phyloP scores from a whole-genome alignment of 139 green algal genomes.

The Pleodorina starrii region DNA sequence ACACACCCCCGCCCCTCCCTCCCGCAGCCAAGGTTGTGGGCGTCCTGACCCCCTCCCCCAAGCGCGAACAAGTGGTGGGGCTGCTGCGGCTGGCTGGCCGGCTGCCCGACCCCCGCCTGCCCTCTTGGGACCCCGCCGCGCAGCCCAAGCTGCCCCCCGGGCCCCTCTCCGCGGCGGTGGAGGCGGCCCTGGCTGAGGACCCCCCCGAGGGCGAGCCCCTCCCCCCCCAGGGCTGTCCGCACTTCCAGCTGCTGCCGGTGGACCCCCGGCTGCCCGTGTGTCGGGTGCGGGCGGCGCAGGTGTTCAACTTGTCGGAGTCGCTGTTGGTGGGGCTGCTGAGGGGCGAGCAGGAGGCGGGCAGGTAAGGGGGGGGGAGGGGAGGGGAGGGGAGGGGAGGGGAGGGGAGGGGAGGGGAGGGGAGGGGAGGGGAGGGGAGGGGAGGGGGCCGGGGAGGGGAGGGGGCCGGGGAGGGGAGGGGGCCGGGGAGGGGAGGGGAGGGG shows the following conservation, averaged over 20 bases:
- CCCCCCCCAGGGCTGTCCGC: slow-evolving; percentile 18
- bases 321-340: slow-evolving; percentile 53
- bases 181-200: neutral
- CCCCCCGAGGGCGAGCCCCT: slow-evolving; percentile 38
- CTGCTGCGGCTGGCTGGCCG: slow-evolving; percentile 65
- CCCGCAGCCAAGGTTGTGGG: slow-evolving; percentile 79
- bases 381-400: too few relatives aligned
- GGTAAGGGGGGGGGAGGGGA: neutral
- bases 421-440: too few relatives aligned
- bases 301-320: slow-evolving; percentile 23
- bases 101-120: neutral
- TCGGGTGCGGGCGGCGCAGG: slow-evolving; percentile 46
- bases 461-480: too few relatives aligned
- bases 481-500: too few relatives aligned
- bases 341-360: neutral
- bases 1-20: neutral
- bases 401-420: too few relatives aligned
- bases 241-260: slow-evolving; percentile 68
- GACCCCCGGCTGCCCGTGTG: slow-evolving; percentile 81
- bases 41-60: slow-evolving; percentile 71
- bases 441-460: too few relatives aligned
- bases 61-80: slow-evolving; percentile 82
- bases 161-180: slow-evolving; percentile 9
- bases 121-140: neutral
- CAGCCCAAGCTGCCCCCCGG: neutral